These are phyloP conservation scores for Irpex sp. DNA, from an alignment of 1,284 basidiomycete species.

Conservation along the genomic window DNA sequence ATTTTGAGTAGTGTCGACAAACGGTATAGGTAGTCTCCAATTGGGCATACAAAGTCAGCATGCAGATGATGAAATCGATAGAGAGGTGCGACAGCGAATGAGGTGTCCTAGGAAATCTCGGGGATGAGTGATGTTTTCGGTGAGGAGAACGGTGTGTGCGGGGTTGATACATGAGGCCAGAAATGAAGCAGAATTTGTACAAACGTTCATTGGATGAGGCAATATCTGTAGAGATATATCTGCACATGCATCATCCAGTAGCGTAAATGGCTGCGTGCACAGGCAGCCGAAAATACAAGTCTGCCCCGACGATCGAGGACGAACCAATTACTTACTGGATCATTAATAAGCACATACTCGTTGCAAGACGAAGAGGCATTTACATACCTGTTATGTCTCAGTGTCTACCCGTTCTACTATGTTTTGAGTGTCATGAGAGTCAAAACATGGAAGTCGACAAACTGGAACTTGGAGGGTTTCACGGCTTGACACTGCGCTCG, in stretches of 20 bases:
- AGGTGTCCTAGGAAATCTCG: background rate
- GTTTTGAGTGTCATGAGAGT: background rate
- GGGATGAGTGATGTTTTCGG: background rate
- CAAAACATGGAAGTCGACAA: background rate
- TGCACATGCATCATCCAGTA: background rate
- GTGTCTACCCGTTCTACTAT: background rate
- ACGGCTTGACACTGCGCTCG: background rate
- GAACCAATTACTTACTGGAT: too few relatives aligned
- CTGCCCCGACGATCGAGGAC: background rate
- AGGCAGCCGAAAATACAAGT: background rate
- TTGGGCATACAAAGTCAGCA: background rate
- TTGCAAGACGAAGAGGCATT: too few relatives aligned
- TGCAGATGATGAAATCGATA: background rate
- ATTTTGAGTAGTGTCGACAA: background rate
- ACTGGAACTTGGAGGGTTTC: too few relatives aligned
- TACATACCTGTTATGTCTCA: too few relatives aligned
- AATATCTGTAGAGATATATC: background rate
- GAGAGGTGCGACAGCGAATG: background rate
- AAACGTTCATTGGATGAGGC: background rate
- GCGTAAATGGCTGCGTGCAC: background rate
- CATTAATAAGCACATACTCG: too few relatives aligned
- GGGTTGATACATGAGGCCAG: slow-evolving; percentile 1
- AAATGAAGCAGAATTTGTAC: background rate
- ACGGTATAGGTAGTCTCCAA: background rate
- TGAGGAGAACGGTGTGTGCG: background rate